A percentile compares a stretch with the other conserved stretches of the same genome.
Conservation (phyloP, 2,329 filamentous ascomycete genomes). For the Xylariales sp. region DNA sequence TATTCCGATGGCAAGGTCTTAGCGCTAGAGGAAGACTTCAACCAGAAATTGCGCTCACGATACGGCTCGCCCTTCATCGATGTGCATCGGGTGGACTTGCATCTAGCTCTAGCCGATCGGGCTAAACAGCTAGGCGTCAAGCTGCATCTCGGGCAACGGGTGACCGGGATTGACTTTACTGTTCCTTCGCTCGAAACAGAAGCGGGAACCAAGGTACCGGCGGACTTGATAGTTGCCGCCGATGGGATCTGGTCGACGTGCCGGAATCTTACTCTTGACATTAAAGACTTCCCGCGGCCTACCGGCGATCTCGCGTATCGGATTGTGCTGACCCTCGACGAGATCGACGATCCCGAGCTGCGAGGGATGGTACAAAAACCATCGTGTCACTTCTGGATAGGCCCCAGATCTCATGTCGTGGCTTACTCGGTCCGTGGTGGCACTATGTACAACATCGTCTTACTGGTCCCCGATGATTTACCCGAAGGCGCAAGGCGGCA, state of each 20-base stretch:
- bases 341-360: slow-evolving; percentile 64
- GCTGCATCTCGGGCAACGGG: slow-evolving; percentile 61
- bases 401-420: slow-evolving; percentile 70
- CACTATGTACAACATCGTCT: slow-evolving; percentile 72
- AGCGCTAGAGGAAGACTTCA: slow-evolving; percentile 63
- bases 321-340: slow-evolving; percentile 64
- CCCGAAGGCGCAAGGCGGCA: slow-evolving; percentile 63
- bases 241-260: slow-evolving; percentile 73
- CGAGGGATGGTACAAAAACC: slow-evolving; percentile 64
- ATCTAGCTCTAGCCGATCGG: slow-evolving; percentile 62
- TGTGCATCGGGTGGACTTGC: slow-evolving; percentile 72
- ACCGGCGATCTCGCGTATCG: slow-evolving; percentile 75
- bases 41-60: slow-evolving; percentile 62
- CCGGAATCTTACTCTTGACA: slow-evolving; percentile 60
- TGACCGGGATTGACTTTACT: slow-evolving; percentile 61
- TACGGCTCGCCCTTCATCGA: slow-evolving; percentile 69
- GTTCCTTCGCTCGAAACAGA: slow-evolving; percentile 55
- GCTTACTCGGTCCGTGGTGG: slow-evolving; percentile 71
- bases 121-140: slow-evolving; percentile 65
- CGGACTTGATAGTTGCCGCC: slow-evolving; percentile 70
- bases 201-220: slow-evolving; percentile 53
- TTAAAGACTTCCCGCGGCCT: slow-evolving; percentile 60
- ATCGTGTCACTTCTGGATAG: slow-evolving; percentile 71
- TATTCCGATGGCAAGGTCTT: slow-evolving; percentile 62
- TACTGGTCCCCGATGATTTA: slow-evolving; percentile 73